A percentile compares a stretch with the other conserved stretches of the same genome.
Evolutionary conservation across 768 basidiomycete species (phyloP).

Genomic region (Glaciozyma martinii): DNA sequence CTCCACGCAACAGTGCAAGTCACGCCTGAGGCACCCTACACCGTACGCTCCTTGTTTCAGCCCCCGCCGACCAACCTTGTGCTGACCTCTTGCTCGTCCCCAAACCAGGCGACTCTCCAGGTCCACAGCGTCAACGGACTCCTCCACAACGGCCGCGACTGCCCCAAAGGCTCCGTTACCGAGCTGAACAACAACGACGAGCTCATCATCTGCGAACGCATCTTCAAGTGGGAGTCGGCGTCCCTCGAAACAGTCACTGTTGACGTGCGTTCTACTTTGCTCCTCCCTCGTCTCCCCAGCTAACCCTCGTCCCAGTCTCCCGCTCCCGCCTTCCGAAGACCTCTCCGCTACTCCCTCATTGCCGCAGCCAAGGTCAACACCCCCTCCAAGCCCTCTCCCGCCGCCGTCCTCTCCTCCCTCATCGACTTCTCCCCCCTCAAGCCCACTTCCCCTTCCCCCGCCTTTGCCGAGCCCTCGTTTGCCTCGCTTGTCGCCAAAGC

Average conservation of each 20-base stretch:
- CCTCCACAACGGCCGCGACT: background rate
- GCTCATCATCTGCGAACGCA: background rate
- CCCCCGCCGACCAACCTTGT: background rate
- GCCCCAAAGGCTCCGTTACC: background rate
- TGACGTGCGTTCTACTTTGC: background rate
- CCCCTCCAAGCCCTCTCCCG: background rate
- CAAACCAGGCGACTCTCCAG: background rate
- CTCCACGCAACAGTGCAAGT: background rate
- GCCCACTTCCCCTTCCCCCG: background rate
- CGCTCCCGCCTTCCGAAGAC: background rate
- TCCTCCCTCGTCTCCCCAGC: background rate
- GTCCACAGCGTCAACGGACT: slow-evolving; percentile 1
- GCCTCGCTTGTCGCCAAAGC: background rate
- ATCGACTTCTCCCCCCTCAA: background rate
- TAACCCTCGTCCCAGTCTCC: background rate
- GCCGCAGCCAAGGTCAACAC: background rate
- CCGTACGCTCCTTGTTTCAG: background rate
- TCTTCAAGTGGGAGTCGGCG: background rate
- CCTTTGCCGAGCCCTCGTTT: background rate
- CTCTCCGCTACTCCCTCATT: background rate
- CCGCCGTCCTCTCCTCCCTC: background rate
- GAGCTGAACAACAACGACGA: background rate
- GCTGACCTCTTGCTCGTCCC: too few relatives aligned
- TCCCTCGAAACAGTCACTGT: background rate
- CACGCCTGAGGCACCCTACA: too few relatives aligned